phyloP scores from a whole-genome alignment of 2,329 filamentous ascomycete species.

The Paecilomyces sp. region DNA sequence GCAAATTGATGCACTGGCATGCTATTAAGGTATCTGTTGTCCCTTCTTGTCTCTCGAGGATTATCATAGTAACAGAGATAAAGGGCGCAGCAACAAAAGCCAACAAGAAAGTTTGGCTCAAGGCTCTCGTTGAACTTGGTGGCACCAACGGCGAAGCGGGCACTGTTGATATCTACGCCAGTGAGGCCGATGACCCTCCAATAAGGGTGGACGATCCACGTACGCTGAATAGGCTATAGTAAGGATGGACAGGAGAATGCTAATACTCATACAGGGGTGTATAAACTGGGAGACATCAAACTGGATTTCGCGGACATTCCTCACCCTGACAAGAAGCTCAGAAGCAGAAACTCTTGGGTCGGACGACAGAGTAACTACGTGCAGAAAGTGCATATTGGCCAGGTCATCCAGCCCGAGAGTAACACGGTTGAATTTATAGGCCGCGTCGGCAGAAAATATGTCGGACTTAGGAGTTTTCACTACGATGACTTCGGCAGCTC shows the following conservation, averaged over 20 bases:
- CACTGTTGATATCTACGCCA: neutral
- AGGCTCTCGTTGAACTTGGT: neutral
- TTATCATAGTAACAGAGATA: neutral
- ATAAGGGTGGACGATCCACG: neutral
- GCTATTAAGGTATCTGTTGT: constrained; percentile 5
- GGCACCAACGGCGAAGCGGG: neutral
- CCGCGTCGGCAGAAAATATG: neutral
- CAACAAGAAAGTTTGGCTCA: neutral
- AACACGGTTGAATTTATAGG: neutral
- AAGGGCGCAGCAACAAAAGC: neutral
- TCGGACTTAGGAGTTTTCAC: neutral
- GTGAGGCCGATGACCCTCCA: neutral
- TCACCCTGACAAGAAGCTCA: neutral
- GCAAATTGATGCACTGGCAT: constrained; percentile 4
- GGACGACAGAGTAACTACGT: neutral
- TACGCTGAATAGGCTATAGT: neutral
- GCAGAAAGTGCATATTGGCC: neutral
- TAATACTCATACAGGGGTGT: neutral
- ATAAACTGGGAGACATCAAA: neutral
- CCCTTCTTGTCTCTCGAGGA: too few species aligned
- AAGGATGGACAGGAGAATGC: neutral
- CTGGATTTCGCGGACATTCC: neutral
- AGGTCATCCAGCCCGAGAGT: neutral
- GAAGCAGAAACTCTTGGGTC: neutral
- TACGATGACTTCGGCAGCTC: neutral